phyloP scores from a whole-genome alignment of 106 monocot genomes.

The Dendrobium catenatum region DNA sequence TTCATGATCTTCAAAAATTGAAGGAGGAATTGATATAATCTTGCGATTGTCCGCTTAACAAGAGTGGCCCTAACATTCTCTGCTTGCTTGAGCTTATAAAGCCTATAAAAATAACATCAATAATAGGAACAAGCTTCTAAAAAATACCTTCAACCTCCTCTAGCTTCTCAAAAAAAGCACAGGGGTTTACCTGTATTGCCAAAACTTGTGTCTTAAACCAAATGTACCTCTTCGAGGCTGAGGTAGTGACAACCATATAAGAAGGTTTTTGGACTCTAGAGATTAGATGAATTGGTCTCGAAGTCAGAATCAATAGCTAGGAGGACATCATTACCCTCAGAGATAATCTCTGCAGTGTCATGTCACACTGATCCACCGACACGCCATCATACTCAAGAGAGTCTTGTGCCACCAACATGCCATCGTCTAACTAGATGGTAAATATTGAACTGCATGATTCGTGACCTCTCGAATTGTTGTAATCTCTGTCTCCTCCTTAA shows the following conservation, averaged over 20 bases:
- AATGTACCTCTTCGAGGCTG: constrained; percentile 33
- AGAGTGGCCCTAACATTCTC: constrained; percentile 75
- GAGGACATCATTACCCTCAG: constrained; percentile 41
- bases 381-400: constrained; percentile 79
- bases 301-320: constrained; percentile 15
- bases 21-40: constrained; percentile 29
- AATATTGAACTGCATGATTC: too few species aligned
- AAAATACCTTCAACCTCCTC: constrained; percentile 60
- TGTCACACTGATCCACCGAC: constrained; percentile 29
- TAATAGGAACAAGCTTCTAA: constrained; percentile 59
- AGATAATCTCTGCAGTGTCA: constrained; percentile 37
- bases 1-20: constrained; percentile 16
- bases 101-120: constrained; percentile 66
- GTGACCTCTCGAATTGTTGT: too few species aligned
- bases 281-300: neutral
- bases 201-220: constrained; percentile 63
- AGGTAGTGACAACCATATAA: neutral
- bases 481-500: too few species aligned
- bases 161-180: constrained; percentile 54
- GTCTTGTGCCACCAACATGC: constrained; percentile 15
- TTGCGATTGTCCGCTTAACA: constrained; percentile 61
- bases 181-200: constrained; percentile 52
- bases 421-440: too few species aligned
- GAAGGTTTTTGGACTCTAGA: neutral
- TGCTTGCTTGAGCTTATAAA: constrained; percentile 74